phyloP scores from a whole-genome alignment of 345 rosid species.

The Boechera retrofracta region DNA sequence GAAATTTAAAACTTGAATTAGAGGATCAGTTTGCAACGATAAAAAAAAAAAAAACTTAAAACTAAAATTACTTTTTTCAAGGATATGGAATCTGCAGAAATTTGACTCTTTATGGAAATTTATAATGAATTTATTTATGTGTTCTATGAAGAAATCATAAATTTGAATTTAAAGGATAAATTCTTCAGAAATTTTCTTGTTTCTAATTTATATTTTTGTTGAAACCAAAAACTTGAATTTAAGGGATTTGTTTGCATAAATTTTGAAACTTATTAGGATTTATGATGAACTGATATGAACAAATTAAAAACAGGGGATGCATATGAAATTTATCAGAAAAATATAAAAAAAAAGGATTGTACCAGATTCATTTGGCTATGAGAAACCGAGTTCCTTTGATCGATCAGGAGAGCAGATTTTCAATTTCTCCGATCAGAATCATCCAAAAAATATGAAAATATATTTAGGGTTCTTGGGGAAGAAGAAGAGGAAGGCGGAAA shows the following conservation, averaged over 20 bases:
- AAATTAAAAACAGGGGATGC: constrained; percentile 28
- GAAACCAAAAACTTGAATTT: not conserved
- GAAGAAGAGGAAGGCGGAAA: constrained; percentile 36
- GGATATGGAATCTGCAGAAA: constrained; percentile 7
- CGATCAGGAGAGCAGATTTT: constrained; percentile 23
- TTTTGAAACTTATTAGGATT: not conserved
- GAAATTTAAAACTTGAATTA: not conserved
- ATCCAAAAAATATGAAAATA: not conserved
- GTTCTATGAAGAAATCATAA: not conserved
- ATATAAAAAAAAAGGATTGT: constrained; percentile 1
- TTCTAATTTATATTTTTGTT: not conserved
- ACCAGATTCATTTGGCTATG: constrained; percentile 45
- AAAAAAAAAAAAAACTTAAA: not conserved
- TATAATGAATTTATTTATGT: not conserved
- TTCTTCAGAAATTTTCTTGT: constrained; percentile 2
- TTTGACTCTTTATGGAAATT: not conserved
- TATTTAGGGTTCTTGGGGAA: constrained; percentile 34
- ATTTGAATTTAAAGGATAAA: constrained; percentile 18
- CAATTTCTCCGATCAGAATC: constrained; percentile 3
- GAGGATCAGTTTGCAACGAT: not conserved
- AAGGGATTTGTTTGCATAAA: constrained; percentile 7
- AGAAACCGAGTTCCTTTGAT: constrained; percentile 23
- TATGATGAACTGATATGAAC: constrained; percentile 23
- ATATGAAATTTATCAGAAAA: not conserved
- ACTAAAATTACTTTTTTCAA: not conserved